Percentiles rank a stretch among this genome's conserved stretches.
Evolutionary conservation across 495 filamentous ascomycete species (phyloP).

Genomic region (Apiosordaria backusii): DNA sequence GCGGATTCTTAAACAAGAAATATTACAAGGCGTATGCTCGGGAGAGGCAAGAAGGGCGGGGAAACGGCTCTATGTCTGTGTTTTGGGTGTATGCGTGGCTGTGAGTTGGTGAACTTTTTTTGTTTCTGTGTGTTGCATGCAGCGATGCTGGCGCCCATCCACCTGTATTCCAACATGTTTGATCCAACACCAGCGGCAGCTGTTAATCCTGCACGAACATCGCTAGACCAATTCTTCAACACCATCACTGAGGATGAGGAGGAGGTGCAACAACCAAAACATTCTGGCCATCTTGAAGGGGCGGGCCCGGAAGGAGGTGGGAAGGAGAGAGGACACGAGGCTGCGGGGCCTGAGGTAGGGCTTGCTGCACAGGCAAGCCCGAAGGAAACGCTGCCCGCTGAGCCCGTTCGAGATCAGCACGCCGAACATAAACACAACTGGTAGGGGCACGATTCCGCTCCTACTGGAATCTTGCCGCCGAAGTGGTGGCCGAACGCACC

Average conservation of each 20-base stretch:
- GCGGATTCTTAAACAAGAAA: neutral
- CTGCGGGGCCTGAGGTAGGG: neutral
- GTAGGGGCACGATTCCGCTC: neutral
- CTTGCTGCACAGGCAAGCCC: neutral
- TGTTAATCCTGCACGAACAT: neutral
- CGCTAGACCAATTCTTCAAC: neutral
- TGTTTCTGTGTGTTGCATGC: neutral
- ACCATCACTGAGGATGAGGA: neutral
- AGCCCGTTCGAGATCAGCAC: neutral
- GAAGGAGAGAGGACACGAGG: neutral
- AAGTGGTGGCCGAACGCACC: slow-evolving; percentile 22
- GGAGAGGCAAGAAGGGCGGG: neutral
- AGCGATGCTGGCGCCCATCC: neutral
- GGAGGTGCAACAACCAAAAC: neutral
- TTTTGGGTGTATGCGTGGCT: neutral
- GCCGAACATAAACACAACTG: neutral
- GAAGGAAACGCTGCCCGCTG: neutral
- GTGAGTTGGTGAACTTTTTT: neutral
- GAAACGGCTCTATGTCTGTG: neutral
- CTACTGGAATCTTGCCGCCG: slow-evolving; percentile 33
- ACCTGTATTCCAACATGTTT: neutral
- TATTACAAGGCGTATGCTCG: neutral
- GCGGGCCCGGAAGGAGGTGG: neutral
- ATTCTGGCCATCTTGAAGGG: neutral
- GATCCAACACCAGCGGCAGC: neutral